Evolutionary conservation across 176 grass and related monocot genomes (phyloP).

Genomic region (Eleusine indica): DNA sequence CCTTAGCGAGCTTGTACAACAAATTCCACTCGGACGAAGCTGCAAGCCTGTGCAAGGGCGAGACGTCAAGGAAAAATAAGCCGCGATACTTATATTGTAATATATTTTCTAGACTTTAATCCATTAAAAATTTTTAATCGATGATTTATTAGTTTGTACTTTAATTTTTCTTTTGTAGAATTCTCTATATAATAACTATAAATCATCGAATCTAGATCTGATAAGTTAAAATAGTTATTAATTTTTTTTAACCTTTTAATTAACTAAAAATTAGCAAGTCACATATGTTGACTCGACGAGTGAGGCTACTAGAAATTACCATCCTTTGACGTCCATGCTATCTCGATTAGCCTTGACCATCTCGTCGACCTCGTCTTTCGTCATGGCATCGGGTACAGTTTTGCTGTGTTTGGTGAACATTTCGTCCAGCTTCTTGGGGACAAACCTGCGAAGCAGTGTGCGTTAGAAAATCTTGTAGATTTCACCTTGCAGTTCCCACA

Average conservation of each 20-base stretch:
- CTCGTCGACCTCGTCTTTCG: slow-evolving; percentile 48
- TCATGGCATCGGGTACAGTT: slow-evolving; percentile 39
- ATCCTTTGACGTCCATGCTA: slow-evolving; percentile 47
- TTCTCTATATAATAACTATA: too few relatives aligned
- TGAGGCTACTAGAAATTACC: slow-evolving; percentile 32
- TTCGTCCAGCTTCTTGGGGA: slow-evolving; percentile 58
- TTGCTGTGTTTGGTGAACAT: slow-evolving; percentile 71
- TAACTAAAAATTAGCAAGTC: too few relatives aligned
- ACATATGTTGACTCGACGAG: too few relatives aligned
- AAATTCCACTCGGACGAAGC: slow-evolving; percentile 54
- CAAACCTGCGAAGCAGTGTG: slow-evolving; percentile 49
- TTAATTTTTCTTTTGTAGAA: too few relatives aligned
- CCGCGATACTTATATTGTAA: too few relatives aligned
- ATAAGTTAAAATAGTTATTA: too few relatives aligned
- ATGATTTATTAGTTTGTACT: too few relatives aligned
- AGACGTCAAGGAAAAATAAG: background rate
- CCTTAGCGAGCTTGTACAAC: slow-evolving; percentile 52
- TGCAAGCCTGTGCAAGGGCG: slow-evolving; percentile 39
- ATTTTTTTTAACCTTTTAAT: too few relatives aligned
- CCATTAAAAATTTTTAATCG: too few relatives aligned
- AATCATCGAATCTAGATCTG: too few relatives aligned
- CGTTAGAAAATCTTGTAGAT: background rate
- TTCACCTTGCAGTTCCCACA: background rate
- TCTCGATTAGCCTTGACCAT: slow-evolving; percentile 55
- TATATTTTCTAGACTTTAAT: too few relatives aligned